Conservation (phyloP, 169 alveolate genomes). For the Theileria annulata region DNA sequence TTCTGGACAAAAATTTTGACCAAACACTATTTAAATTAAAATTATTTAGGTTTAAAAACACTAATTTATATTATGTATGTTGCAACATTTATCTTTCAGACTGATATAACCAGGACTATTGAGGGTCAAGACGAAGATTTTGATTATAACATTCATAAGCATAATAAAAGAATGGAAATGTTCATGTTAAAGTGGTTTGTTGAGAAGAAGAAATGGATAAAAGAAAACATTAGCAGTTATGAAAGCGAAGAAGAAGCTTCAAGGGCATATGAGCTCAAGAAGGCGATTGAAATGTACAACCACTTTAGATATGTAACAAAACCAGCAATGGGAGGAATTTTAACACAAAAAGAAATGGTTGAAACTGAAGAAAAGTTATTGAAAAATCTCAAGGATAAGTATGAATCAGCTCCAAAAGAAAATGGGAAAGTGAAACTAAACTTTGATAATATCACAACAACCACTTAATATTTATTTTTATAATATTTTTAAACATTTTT, state of each 20-base stretch:
- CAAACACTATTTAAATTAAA: no score
- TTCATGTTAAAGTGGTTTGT: constrained; percentile 34
- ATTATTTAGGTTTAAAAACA: neutral
- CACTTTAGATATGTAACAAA: neutral
- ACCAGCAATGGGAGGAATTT: neutral
- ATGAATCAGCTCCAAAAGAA: constrained; percentile 50
- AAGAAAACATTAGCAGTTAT: constrained; percentile 20
- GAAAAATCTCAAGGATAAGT: constrained; percentile 21
- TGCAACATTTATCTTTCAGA: neutral
- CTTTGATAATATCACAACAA: constrained; percentile 6
- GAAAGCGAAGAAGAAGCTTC: constrained; percentile 40
- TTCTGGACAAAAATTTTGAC: no score
- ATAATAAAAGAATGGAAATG: constrained; percentile 10
- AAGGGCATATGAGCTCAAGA: constrained; percentile 35
- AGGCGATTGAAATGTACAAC: constrained; percentile 60
- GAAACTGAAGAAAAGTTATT: constrained; percentile 16
- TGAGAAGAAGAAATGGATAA: constrained; percentile 54
- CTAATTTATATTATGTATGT: neutral
- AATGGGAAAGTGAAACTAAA: constrained; percentile 13
- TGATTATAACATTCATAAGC: constrained; percentile 8
- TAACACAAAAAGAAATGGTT: constrained; percentile 3
- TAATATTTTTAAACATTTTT: no score
- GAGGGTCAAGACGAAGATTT: constrained; percentile 31
- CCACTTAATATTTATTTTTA: neutral
- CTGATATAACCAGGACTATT: neutral